Evolutionary conservation across 108 stramenopile species (phyloP).

Genomic region (Nitzschia sp.): DNA sequence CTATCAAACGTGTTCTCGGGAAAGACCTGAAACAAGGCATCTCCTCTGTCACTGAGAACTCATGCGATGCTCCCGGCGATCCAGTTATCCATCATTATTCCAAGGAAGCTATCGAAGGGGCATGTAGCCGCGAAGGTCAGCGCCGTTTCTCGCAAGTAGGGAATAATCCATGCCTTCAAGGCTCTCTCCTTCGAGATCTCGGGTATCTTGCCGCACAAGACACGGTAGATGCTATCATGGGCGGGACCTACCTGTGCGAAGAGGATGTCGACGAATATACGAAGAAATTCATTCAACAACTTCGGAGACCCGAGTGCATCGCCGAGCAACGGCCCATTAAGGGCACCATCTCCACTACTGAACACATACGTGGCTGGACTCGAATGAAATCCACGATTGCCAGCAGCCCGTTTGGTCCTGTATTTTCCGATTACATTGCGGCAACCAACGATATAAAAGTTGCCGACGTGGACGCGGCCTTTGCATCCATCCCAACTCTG

Average conservation of each 20-base stretch:
- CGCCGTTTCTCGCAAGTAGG: not conserved
- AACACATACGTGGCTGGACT: not conserved
- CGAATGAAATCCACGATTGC: not conserved
- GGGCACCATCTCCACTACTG: not conserved
- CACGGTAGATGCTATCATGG: too few relatives aligned
- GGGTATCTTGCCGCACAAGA: not conserved
- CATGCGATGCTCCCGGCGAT: too few relatives aligned
- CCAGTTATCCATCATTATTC: too few relatives aligned
- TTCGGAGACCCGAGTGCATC: not conserved
- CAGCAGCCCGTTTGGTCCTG: not conserved
- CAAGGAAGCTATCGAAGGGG: slow-evolving; percentile 1
- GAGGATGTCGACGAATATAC: not conserved
- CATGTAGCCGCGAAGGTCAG: not conserved
- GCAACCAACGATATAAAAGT: not conserved
- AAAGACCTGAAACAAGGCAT: too few relatives aligned
- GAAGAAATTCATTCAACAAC: not conserved
- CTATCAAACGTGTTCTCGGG: too few relatives aligned
- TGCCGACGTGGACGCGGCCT: not conserved
- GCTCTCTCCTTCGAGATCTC: not conserved
- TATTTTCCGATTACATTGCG: not conserved
- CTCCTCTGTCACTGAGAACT: too few relatives aligned
- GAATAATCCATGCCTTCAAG: not conserved
- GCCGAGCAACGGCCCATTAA: not conserved
- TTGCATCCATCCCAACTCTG: not conserved
- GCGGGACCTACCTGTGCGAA: not conserved